A percentile compares a stretch with the other conserved stretches of the same genome.
phyloP scores from a whole-genome alignment of 805 yeast species.

The Candida silvatica region DNA sequence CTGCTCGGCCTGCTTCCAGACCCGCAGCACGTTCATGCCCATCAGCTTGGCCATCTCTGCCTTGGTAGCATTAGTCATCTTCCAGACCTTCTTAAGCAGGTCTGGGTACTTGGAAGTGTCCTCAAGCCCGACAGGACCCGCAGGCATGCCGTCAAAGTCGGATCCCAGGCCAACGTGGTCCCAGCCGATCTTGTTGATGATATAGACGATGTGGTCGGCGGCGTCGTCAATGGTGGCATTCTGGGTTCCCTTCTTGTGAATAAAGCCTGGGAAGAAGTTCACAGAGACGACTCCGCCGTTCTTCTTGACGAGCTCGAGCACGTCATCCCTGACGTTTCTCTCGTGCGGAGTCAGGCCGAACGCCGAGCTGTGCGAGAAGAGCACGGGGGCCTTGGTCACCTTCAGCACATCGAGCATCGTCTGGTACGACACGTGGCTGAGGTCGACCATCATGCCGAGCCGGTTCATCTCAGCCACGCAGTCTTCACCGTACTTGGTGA shows the following conservation, averaged over 20 bases:
- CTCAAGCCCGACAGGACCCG: conserved; percentile 38
- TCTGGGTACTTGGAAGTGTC: conserved; percentile 50
- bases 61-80: conserved; percentile 30
- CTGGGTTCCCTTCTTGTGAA: conserved; percentile 18
- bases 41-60: conserved; percentile 33
- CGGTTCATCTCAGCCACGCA: conserved; percentile 43
- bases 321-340: conserved; percentile 43
- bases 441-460: conserved; percentile 45
- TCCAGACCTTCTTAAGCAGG: conserved; percentile 26
- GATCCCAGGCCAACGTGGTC: conserved; percentile 46
- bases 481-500: conserved; percentile 31
- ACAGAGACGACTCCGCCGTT: conserved; percentile 44
- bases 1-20: conserved; percentile 35
- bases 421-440: conserved; percentile 41
- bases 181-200: conserved; percentile 40
- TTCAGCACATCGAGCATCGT: conserved; percentile 39
- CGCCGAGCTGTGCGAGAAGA: conserved; percentile 44
- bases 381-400: conserved; percentile 36
- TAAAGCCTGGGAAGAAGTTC: conserved; percentile 37
- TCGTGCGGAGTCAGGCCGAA: conserved; percentile 30
- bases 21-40: conserved; percentile 39
- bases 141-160: conserved; percentile 45
- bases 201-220: conserved; percentile 34
- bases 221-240: conserved; percentile 42
- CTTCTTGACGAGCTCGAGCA: conserved; percentile 28